Percentiles rank a stretch among this genome's conserved stretches.
Conservation (phyloP, 2,329 filamentous ascomycete genomes). For the Aphanocladium album region DNA sequence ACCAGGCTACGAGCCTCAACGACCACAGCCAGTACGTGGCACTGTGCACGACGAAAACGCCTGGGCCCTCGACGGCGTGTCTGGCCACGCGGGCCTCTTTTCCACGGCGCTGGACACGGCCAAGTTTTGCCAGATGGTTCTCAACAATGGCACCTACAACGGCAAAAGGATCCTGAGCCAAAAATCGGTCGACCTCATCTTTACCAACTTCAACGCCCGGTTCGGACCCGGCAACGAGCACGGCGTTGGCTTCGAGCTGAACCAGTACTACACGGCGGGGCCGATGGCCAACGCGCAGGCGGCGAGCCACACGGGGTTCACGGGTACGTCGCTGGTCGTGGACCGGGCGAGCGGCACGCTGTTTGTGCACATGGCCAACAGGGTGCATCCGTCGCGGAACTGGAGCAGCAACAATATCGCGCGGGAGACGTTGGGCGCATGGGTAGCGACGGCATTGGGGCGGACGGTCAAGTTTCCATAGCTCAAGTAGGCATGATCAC, state of each 20-base stretch:
- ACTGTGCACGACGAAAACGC: constrained; percentile 34
- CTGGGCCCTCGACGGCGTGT: constrained; percentile 29
- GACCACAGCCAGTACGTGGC: constrained; percentile 33
- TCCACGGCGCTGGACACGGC: constrained; percentile 28
- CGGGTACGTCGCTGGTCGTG: constrained; percentile 21
- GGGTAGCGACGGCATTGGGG: constrained; percentile 18
- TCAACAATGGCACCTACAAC: constrained; percentile 32
- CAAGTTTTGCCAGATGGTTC: constrained; percentile 30
- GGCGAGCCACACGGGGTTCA: constrained; percentile 22
- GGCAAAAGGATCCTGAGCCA: constrained; percentile 23
- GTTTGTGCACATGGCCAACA: constrained; percentile 19
- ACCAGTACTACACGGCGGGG: constrained; percentile 28
- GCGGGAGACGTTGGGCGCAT: constrained; percentile 17
- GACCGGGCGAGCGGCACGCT: constrained; percentile 19
- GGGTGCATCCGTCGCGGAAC: constrained; percentile 24
- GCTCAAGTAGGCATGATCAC: too few relatives aligned
- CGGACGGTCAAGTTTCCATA: constrained; percentile 15
- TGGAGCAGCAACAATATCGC: constrained; percentile 26
- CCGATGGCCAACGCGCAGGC: constrained; percentile 21
- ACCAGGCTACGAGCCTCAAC: constrained; percentile 24
- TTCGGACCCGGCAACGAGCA: constrained; percentile 24
- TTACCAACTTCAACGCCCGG: constrained; percentile 26
- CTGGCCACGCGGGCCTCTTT: constrained; percentile 32
- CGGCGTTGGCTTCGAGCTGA: constrained; percentile 27
- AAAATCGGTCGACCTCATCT: constrained; percentile 27